Percentiles rank a stretch among this genome's conserved stretches.
Evolutionary conservation across 164 flowering plant species (phyloP).

Genomic region (Magnolia officinalis): DNA sequence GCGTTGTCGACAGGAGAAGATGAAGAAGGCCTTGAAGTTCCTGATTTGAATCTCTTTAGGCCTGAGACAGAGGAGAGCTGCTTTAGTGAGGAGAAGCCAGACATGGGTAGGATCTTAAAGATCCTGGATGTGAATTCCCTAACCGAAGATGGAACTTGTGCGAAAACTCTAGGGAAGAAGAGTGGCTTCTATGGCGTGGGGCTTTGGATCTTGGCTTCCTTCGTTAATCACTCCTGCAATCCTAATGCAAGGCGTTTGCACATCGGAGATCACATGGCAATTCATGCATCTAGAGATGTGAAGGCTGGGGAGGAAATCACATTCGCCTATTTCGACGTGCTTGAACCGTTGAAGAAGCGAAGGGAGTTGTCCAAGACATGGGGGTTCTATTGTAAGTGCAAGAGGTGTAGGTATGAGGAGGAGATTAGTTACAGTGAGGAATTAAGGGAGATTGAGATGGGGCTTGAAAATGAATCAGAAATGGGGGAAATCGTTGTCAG

Average conservation of each 20-base stretch:
- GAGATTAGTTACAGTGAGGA: slow-evolving; percentile 31
- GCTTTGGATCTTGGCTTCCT: slow-evolving; percentile 74
- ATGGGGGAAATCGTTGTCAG: slow-evolving; percentile 38
- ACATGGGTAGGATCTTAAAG: slow-evolving; percentile 42
- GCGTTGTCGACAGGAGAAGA: slow-evolving; percentile 53
- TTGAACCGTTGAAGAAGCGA: slow-evolving; percentile 45
- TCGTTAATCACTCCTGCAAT: slow-evolving; percentile 79
- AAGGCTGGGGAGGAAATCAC: slow-evolving; percentile 90
- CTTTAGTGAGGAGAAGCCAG: slow-evolving; percentile 14
- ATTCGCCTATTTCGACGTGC: slow-evolving; percentile 69
- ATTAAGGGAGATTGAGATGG: slow-evolving; percentile 51
- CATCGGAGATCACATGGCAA: slow-evolving; percentile 59
- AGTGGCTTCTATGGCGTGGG: slow-evolving; percentile 70
- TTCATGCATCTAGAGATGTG: slow-evolving; percentile 69
- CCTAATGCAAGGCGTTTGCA: slow-evolving; percentile 77
- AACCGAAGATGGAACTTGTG: slow-evolving; percentile 56
- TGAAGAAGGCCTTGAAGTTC: slow-evolving; percentile 56
- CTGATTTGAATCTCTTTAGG: slow-evolving; percentile 54
- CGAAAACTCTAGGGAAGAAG: slow-evolving; percentile 55
- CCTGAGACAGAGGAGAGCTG: slow-evolving; percentile 41
- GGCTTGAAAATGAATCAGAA: slow-evolving; percentile 39
- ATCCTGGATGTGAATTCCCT: slow-evolving; percentile 81
- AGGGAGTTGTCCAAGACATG: slow-evolving; percentile 50
- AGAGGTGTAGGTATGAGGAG: slow-evolving; percentile 76
- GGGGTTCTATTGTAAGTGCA: slow-evolving; percentile 74